Base-by-base conservation (phyloP, 352 stramenopile species). In the Phytophthora brassicae region DNA sequence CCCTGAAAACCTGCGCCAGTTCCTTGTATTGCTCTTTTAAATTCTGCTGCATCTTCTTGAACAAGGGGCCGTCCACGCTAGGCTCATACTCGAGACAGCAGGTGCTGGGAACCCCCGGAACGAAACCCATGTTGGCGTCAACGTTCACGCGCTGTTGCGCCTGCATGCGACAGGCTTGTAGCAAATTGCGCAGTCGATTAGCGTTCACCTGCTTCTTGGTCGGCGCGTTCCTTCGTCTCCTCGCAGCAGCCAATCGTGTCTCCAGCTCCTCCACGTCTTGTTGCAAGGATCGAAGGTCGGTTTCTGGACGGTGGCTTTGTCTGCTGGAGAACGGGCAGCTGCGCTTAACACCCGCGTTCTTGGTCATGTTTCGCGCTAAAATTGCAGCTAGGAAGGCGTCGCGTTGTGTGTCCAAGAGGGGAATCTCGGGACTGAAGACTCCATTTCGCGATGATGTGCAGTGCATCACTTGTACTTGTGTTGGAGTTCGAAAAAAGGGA, bases 201-300 rank as follows among this genome's bases (percentile, higher is more conserved):
- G 45, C 20, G 17, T 70, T 39, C 3, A 61, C 28, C 36, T 61
- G 56, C 33, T 47, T 62, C 38, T 46, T 68, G 2, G 17, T 3
- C 13, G 55, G 44, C 3, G 45, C 8, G 17, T 28, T 36, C 22
- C 22, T 60, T 9, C 59, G 31, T n/a, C 45, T 60, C 22, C 51
- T 54, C 12, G 51, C 61, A 19, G 50, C 61, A 3, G 42, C 50
- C 0, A 74, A 56, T 28, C 41, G 50, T 0, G 45, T 45, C 48
- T 74, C 61, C 19, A 74, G 61, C 16, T 74, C 61, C 23, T 62
- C 54, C 24, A 74, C 66, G 41, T 74, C 66, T 19, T 60, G 42
- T 12, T 74, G 66, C 33, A 74, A 19, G 4, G 56, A 23, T 36
- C 57, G 43, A 5, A 70, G 29, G 46, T 74, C 66, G 17, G 67